Evolutionary conservation across 129 eudicot species (phyloP), one percentile per base, ranked within the genome.

Genomic region (Kitagawia praeruptora): DNA sequence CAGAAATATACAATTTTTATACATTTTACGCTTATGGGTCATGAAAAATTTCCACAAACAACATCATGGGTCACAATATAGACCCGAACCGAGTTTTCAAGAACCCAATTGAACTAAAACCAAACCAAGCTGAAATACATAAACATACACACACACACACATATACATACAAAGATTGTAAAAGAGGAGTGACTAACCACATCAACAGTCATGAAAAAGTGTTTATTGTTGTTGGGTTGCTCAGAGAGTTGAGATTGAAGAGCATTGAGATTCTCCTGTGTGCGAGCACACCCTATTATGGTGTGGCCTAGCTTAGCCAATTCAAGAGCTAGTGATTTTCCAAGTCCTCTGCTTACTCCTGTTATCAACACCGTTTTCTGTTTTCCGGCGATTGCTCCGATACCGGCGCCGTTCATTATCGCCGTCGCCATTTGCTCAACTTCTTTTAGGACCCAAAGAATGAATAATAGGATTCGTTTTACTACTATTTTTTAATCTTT

Each of bases 271-370:
- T 86, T 89, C 18, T 93, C 96, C 77, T 84, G 91, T 38, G 98
- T 83, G 66, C 97, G 97, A 77, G 91, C 84, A 84, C 97, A 92
- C 63, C 98, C 98, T 51, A 94, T 86, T 31, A 94, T 88, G 78
- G 84, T 81, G 86, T 94, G 98, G 38, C 97, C 98, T 56, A 89
- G 88, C 87, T 82, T 94, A 1, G 92, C 96, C 70, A 94, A 69
- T 79, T 94, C 97, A 46, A 94, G 84, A 70, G 97, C 98, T 70
- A 94, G 89, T 82, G 97, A 93, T 88, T 74, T 85, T 34, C 98
- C 97, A 1, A 94, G 87, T 0, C 98, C 98, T 83, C 92, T 88
- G 90, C 97, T 90, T 1, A 94, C 98, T 0, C 98, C 98, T 4
- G 98, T 94, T 73, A 94, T 94, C 70, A 92, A 86, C 46, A 94